Evolutionary conservation across 2,329 filamentous ascomycete species (phyloP), one percentile per base, ranked within the genome.

Genomic region (Pseudohalonectria lignicola): DNA sequence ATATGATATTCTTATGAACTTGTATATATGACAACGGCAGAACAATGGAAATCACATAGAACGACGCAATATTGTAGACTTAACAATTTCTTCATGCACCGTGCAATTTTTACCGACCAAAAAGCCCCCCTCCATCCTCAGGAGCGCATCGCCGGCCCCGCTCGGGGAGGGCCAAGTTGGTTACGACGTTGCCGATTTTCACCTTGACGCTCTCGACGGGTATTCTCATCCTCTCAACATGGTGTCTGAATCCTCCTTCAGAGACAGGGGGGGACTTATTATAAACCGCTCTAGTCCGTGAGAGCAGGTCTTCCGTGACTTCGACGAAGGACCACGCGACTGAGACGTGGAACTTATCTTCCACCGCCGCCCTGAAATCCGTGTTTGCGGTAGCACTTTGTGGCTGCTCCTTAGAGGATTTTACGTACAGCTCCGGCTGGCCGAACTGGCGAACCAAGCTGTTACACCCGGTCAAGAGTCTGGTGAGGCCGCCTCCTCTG

Each of bases 261-360:
- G n/a, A n/a, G n/a, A n/a, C n/a, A n/a, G n/a, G n/a, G n/a, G n/a
- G n/a, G 5, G 43, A 38, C 5, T 31, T 36, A 4, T 34, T 43
- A 32, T 58, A 61, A 4, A 57, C 44, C 4, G 45, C 41, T 3
- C 54, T 48, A 0, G 66, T 70, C 19, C 50, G 50, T 36, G 55
- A 44, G 13, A 52, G 49, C 12, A 71, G 50, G 25, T 69, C 64
- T 3, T 60, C 41, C 5, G 56, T 63, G 1, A 76, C 78, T 31
- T 63, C 54, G 9, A 65, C 57, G 44, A 90, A 67, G 1, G 74
- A 82, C 92, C 90, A 96, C 0, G 82, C 92, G 40, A 98, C 76
- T 33, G 87, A 94, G 42, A 96, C 64, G 58, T 98, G 92, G 52
- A 95, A 95, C 17, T 72, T 75, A 35, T 67, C 56, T 4, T 49